A percentile compares a stretch with the other conserved stretches of the same genome.
Evolutionary conservation across 2,329 filamentous ascomycete species (phyloP).

Genomic region (Cordyceps javanica): DNA sequence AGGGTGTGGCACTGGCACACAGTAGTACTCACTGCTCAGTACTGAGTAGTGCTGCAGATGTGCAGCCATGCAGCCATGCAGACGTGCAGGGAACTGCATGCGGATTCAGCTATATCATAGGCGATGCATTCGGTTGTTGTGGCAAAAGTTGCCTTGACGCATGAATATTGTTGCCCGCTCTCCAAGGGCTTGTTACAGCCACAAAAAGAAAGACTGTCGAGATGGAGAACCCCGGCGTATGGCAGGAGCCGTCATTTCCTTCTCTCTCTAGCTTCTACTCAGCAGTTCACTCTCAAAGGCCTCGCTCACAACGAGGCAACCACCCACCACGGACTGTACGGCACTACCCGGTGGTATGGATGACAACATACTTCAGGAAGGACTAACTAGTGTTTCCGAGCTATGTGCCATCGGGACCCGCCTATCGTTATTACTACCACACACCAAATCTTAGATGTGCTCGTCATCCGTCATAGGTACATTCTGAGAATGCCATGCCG

Average conservation of each 20-base stretch:
- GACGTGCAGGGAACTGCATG: not conserved
- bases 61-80: not conserved
- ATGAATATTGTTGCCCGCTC: not conserved
- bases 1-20: no score
- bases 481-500: not conserved
- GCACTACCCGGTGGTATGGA: not conserved
- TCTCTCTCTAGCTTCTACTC: not conserved
- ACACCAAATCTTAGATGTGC: conserved; percentile 7
- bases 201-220: not conserved
- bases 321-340: no score
- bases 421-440: conserved; percentile 5
- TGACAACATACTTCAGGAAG: not conserved
- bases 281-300: no score
- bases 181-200: not conserved
- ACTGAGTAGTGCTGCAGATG: not conserved
- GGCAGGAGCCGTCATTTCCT: not conserved
- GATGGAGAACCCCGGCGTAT: not conserved
- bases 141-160: not conserved
- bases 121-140: not conserved
- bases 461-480: not conserved
- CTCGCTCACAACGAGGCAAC: not conserved
- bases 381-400: not conserved
- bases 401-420: conserved; percentile 2
- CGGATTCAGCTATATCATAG: not conserved
- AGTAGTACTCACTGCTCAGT: no score